phyloP scores from a whole-genome alignment of 228 moss, liverwort and hornwort genomes.

The Sphagnum fallax region DNA sequence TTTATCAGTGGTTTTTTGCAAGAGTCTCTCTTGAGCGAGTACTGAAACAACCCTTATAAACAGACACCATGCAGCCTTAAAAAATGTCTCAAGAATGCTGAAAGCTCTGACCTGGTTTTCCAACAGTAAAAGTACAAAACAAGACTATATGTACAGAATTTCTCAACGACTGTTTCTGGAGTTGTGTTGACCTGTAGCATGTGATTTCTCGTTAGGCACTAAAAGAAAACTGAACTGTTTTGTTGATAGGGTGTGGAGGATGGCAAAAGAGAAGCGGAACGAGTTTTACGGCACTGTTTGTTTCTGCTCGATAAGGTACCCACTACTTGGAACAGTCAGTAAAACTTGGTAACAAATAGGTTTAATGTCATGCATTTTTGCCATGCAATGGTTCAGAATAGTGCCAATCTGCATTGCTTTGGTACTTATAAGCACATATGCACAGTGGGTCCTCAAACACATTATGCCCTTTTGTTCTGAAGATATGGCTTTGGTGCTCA shows the following conservation, averaged over 20 bases:
- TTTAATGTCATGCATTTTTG: neutral
- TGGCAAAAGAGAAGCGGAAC: conserved; percentile 46
- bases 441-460: neutral
- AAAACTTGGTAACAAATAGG: neutral
- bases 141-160: neutral
- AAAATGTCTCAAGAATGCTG: neutral
- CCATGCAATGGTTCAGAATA: neutral
- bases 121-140: neutral
- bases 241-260: conserved; percentile 32
- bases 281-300: conserved; percentile 50
- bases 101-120: neutral
- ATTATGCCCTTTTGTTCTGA: neutral
- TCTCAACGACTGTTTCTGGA: neutral
- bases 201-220: neutral
- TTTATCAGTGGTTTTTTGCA: neutral
- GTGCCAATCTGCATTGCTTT: too few species aligned
- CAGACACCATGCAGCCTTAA: neutral
- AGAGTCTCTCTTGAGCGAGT: neutral
- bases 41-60: neutral
- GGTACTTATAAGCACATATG: neutral
- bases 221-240: too few species aligned
- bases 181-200: neutral
- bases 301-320: conserved; percentile 52
- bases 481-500: neutral
- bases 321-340: neutral